Conservation (phyloP, 441 rosid species). For the Breynia disticha region DNA sequence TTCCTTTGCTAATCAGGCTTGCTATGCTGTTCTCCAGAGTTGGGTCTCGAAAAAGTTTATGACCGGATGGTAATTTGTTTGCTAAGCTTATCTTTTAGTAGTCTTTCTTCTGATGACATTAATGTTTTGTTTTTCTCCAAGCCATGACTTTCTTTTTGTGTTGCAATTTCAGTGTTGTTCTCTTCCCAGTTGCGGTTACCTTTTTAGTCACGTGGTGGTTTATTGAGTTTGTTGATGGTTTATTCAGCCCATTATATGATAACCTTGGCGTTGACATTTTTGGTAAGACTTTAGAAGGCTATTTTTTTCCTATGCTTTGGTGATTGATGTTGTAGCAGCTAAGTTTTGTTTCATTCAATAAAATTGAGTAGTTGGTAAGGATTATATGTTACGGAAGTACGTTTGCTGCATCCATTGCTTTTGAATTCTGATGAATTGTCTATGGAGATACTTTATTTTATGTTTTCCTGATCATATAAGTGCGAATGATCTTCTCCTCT, state of each 20-base stretch:
- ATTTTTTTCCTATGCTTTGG: neutral
- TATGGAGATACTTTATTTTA: too few species aligned
- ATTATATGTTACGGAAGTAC: neutral
- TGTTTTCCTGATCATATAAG: too few species aligned
- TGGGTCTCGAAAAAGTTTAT: slow-evolving; percentile 91
- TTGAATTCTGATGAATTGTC: too few species aligned
- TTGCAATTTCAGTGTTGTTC: slow-evolving; percentile 63
- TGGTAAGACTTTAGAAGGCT: slow-evolving; percentile 34
- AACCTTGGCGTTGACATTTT: slow-evolving; percentile 77
- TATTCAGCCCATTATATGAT: slow-evolving; percentile 80
- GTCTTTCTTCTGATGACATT: neutral
- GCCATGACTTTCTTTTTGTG: slow-evolving; percentile 5
- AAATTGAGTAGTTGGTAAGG: neutral
- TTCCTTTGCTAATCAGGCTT: slow-evolving; percentile 45
- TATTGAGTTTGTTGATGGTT: slow-evolving; percentile 88
- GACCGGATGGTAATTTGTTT: slow-evolving; percentile 65
- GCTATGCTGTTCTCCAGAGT: slow-evolving; percentile 75
- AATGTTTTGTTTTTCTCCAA: neutral
- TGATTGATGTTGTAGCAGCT: neutral
- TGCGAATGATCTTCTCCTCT: too few species aligned
- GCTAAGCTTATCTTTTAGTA: neutral
- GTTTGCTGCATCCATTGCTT: neutral
- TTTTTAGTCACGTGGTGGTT: slow-evolving; percentile 95
- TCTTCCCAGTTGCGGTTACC: slow-evolving; percentile 81
- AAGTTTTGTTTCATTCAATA: neutral